phyloP scores from a whole-genome alignment of 2,329 filamentous ascomycete genomes.

The Lachnum nothofagi region DNA sequence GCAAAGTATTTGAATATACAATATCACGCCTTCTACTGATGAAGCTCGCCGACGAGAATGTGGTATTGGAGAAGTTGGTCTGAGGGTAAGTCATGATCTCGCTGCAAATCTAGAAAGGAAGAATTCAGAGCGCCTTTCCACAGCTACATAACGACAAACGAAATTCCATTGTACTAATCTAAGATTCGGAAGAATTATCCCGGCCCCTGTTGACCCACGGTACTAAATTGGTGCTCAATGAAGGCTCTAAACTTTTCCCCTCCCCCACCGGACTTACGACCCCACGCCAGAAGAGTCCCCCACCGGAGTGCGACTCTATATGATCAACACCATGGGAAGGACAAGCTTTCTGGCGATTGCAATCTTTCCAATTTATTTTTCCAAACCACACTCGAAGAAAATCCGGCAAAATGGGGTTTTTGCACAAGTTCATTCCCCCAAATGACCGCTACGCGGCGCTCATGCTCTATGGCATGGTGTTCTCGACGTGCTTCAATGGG shows the following conservation, averaged over 20 bases:
- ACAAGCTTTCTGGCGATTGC: not conserved
- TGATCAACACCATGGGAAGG: slow-evolving; percentile 10
- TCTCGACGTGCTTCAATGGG: slow-evolving; percentile 39
- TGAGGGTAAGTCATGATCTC: slow-evolving; percentile 39
- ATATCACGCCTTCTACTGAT: slow-evolving; percentile 37
- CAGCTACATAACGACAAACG: too few species aligned
- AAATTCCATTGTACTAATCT: too few species aligned
- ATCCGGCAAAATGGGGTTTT: slow-evolving; percentile 28
- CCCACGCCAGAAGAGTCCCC: not conserved
- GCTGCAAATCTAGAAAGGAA: too few species aligned
- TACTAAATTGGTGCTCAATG: too few species aligned
- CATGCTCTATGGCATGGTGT: slow-evolving; percentile 37
- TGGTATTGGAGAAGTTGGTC: slow-evolving; percentile 35
- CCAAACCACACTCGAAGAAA: not conserved
- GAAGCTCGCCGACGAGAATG: slow-evolving; percentile 32
- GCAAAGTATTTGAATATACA: slow-evolving; percentile 41
- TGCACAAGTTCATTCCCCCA: slow-evolving; percentile 35
- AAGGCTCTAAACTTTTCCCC: too few species aligned
- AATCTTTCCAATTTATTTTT: not conserved
- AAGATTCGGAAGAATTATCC: too few species aligned
- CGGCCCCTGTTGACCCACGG: too few species aligned
- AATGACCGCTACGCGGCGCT: slow-evolving; percentile 36
- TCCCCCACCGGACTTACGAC: slow-evolving; percentile 2
- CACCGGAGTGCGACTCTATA: not conserved
- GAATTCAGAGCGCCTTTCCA: too few species aligned